A percentile compares a stretch with the other conserved stretches of the same genome.
phyloP scores from a whole-genome alignment of 2,329 filamentous ascomycete species.

The Arthrobotrys sinensis region DNA sequence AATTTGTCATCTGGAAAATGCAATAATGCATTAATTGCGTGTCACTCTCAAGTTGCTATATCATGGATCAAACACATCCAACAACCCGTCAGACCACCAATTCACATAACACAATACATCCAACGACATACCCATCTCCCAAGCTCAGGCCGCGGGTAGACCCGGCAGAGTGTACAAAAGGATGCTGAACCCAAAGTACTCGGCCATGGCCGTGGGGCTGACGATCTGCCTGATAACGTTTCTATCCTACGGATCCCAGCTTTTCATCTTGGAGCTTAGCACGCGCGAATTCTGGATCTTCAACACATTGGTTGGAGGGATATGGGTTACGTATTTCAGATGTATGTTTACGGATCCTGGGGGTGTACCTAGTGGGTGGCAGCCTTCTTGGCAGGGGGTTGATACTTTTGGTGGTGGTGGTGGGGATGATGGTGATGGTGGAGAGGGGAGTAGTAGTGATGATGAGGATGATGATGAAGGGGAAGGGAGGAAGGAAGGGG shows the following conservation, averaged over 20 bases:
- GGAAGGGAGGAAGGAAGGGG: constrained; percentile 64
- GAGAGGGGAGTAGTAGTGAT: constrained; percentile 24
- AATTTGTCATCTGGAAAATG: background rate
- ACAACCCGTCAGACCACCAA: constrained; percentile 12
- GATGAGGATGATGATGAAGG: constrained; percentile 52
- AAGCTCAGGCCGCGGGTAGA: background rate
- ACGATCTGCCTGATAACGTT: constrained; percentile 78
- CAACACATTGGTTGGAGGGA: constrained; percentile 76
- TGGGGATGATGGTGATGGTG: constrained; percentile 19
- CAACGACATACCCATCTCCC: constrained; percentile 8
- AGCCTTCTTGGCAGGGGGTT: constrained; percentile 61
- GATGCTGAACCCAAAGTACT: constrained; percentile 65
- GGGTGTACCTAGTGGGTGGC: constrained; percentile 68
- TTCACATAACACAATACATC: background rate
- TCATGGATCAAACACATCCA: constrained; percentile 5
- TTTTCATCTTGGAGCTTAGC: constrained; percentile 76
- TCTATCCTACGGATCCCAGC: constrained; percentile 80
- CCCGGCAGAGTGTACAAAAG: constrained; percentile 5
- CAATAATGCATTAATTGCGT: constrained; percentile 9
- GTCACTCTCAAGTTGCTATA: background rate
- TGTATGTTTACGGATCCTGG: constrained; percentile 71
- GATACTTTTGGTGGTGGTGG: constrained; percentile 62
- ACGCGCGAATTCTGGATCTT: constrained; percentile 75
- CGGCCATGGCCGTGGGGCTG: constrained; percentile 77
- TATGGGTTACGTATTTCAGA: constrained; percentile 79